Evolutionary conservation across 2,329 filamentous ascomycete species (phyloP), one percentile per base, ranked within the genome.

Genomic region (Thielaviopsis populi): DNA sequence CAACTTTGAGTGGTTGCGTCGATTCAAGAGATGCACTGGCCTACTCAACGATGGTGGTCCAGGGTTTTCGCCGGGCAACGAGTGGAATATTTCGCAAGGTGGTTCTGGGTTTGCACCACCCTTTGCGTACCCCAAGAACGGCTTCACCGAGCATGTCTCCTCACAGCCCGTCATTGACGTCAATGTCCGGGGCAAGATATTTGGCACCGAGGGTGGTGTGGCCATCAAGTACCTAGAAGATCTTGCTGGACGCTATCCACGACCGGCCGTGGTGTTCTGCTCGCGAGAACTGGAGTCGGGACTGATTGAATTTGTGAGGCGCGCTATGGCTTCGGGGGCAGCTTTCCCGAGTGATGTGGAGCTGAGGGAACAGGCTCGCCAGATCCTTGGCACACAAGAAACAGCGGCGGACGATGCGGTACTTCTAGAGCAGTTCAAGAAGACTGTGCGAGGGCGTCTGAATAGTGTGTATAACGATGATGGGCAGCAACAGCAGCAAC

Each of bases 1-100:
- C 69, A 85, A 85, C 67, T 77, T 75, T 0, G 82, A 85, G 71
- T 86, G 83, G 83, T 75, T 86, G 13, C 75, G 78, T 64, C 78
- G 82, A 54, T 85, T 86, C 74, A 85, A 86, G 71, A 77, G 81
- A 11, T 77, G 82, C 59, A 76, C 74, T 0, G 81, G 81, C 19
- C 78, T 85, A 37, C 70, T 79, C 0, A 71, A 75, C n/a, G 73
- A 75, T 10, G 72, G 74, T 3, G 79, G 81, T 0, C 81, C 81
- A 0, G 81, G 80, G 0, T 3, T 56, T 8, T 33, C 40, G 15
- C 74, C 76, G 0, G 67, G 70, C 1, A 73, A 71, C 27, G 66
- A 74, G 0, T 83, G 81, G 81, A 75, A 75, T 56, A 67, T 78
- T 1, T 69, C 72, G n/a, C 75, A 78, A 48, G 80, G 80, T 27